A percentile compares a stretch with the other conserved stretches of the same genome.
These are phyloP conservation scores for Setomelanomma holmii DNA, from an alignment of 2,329 filamentous ascomycete genomes.

Conservation along the genomic window DNA sequence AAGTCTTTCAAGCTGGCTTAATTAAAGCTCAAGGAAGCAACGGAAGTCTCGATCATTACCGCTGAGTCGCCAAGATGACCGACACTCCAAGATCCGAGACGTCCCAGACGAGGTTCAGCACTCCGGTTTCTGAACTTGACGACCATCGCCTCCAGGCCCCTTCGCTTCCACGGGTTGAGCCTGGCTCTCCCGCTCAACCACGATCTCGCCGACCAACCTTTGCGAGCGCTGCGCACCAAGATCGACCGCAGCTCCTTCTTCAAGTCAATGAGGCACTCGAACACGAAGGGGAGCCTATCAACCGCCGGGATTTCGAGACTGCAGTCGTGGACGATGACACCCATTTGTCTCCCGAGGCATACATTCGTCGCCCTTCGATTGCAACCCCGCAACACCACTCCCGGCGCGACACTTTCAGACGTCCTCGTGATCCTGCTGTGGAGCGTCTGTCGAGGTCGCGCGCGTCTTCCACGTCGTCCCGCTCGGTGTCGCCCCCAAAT, in stretches of 20 bases:
- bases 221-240: slow-evolving; percentile 65
- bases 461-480: slow-evolving; percentile 61
- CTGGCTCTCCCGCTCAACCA: slow-evolving; percentile 51
- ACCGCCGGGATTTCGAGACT: slow-evolving; percentile 82
- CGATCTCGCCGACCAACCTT: slow-evolving; percentile 72
- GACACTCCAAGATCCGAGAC: slow-evolving; percentile 71
- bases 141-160: slow-evolving; percentile 78
- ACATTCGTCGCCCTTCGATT: slow-evolving; percentile 57
- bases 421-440: slow-evolving; percentile 44
- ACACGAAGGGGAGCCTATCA: slow-evolving; percentile 51
- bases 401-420: slow-evolving; percentile 54
- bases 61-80: slow-evolving; percentile 52
- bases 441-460: slow-evolving; percentile 51
- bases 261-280: slow-evolving; percentile 56
- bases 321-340: slow-evolving; percentile 79
- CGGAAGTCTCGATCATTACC: slow-evolving; percentile 31
- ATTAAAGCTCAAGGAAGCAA: slow-evolving; percentile 11
- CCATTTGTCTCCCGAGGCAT: slow-evolving; percentile 52
- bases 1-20: slow-evolving; percentile 33
- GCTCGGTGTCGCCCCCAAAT: slow-evolving; percentile 87
- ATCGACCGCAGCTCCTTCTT: slow-evolving; percentile 53
- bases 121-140: slow-evolving; percentile 81
- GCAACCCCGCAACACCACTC: slow-evolving; percentile 44
- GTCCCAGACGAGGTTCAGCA: slow-evolving; percentile 71
- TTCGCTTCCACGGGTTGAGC: slow-evolving; percentile 66